These are phyloP conservation scores for Pseudisothecium myosuroides DNA, from an alignment of 225 moss, liverwort and hornwort genomes.

Conservation along the genomic window DNA sequence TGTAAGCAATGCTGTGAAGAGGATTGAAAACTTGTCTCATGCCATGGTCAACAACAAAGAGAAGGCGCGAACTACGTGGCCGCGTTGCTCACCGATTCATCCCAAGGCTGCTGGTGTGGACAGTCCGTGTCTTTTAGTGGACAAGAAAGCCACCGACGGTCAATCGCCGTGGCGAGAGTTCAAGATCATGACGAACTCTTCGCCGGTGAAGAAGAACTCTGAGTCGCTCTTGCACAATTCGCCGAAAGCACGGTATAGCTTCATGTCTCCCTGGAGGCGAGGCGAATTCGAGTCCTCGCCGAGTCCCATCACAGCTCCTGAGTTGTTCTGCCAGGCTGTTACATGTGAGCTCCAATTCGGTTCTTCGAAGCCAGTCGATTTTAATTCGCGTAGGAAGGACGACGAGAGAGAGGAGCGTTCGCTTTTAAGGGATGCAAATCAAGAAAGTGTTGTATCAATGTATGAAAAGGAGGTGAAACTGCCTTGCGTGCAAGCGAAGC, in stretches of 20 bases:
- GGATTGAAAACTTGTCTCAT: slow-evolving; percentile 5
- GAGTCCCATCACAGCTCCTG: not conserved
- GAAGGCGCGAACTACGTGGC: not conserved
- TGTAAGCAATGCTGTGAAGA: slow-evolving; percentile 23
- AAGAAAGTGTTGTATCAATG: not conserved
- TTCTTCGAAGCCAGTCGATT: not conserved
- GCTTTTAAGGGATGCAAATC: not conserved
- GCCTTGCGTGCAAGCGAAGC: not conserved
- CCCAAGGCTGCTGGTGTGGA: not conserved
- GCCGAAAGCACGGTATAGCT: slow-evolving; percentile 10
- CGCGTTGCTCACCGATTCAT: slow-evolving; percentile 10
- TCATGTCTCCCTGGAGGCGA: not conserved
- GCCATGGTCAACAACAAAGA: slow-evolving; percentile 11
- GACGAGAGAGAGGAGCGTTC: not conserved
- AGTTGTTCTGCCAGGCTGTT: not conserved
- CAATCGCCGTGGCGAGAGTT: not conserved
- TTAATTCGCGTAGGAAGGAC: not conserved
- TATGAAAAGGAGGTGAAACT: not conserved
- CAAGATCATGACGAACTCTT: not conserved
- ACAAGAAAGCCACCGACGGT: not conserved
- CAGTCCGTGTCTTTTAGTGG: not conserved
- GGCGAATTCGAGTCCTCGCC: not conserved
- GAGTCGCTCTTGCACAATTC: slow-evolving; percentile 16
- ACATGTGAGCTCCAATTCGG: not conserved
- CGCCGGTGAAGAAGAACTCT: not conserved